phyloP scores from a whole-genome alignment of 495 filamentous ascomycete species.

The Penicillium simplicissimum region DNA sequence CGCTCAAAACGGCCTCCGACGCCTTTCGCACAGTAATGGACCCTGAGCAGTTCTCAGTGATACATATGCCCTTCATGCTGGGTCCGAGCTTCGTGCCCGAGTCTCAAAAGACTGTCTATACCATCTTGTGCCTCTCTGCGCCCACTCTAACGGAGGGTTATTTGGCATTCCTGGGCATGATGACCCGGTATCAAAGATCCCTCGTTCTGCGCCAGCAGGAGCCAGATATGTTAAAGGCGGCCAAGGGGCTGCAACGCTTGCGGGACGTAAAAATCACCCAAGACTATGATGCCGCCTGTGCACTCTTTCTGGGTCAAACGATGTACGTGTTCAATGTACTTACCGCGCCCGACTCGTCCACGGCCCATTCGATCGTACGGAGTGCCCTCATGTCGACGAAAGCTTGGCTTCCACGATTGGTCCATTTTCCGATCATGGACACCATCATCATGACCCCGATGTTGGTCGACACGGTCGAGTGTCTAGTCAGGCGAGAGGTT shows the following conservation, averaged over 20 bases:
- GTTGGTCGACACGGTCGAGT: constrained; percentile 35
- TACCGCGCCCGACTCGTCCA: constrained; percentile 26
- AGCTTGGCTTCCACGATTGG: constrained; percentile 29
- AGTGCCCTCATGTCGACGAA: constrained; percentile 32
- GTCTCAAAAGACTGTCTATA: constrained; percentile 22
- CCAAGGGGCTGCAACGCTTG: constrained; percentile 27
- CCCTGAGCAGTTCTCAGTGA: constrained; percentile 26
- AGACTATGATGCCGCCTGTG: constrained; percentile 28
- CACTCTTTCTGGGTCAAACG: constrained; percentile 31
- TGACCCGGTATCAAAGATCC: constrained; percentile 29
- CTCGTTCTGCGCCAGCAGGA: constrained; percentile 24
- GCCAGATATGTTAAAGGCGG: constrained; percentile 28
- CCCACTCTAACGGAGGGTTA: constrained; percentile 29
- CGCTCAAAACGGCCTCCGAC: constrained; percentile 24
- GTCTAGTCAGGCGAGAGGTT: constrained; percentile 32
- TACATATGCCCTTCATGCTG: constrained; percentile 29
- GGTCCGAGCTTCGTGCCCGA: constrained; percentile 24
- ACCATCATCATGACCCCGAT: constrained; percentile 34
- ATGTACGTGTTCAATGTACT: constrained; percentile 36
- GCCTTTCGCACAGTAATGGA: constrained; percentile 29
- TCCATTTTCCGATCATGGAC: constrained; percentile 29
- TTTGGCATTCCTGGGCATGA: constrained; percentile 28
- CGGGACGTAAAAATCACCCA: constrained; percentile 24
- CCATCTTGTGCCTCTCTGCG: constrained; percentile 22
- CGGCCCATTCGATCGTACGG: constrained; percentile 31